These are phyloP conservation scores for Coffea eugenioides DNA, from an alignment of 257 asterid species.

Conservation along the genomic window DNA sequence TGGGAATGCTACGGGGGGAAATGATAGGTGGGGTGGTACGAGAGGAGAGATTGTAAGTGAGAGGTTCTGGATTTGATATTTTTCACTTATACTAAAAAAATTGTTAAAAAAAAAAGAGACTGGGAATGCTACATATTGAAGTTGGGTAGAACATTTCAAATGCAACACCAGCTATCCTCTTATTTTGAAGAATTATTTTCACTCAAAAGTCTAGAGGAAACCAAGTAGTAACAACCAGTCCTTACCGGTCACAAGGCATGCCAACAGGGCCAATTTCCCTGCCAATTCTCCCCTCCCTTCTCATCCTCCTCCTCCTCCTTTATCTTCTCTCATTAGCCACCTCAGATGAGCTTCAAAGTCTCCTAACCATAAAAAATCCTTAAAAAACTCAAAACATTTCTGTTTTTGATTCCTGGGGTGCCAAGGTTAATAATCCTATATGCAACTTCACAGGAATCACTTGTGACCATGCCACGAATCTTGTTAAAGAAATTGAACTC, in stretches of 20 bases:
- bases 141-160: too few species aligned
- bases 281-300: conserved; percentile 15
- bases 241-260: conserved; percentile 17
- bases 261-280: conserved; percentile 30
- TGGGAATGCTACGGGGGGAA: too few species aligned
- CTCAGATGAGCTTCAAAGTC: conserved; percentile 62
- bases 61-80: too few species aligned
- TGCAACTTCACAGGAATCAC: conserved; percentile 63
- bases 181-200: too few species aligned
- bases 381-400: conserved; percentile 35
- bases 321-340: conserved; percentile 35
- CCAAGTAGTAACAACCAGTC: too few species aligned
- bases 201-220: too few species aligned
- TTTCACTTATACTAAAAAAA: too few species aligned
- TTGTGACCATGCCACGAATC: conserved; percentile 41
- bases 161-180: too few species aligned
- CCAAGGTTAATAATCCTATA: background rate
- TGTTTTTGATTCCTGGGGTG: conserved; percentile 62
- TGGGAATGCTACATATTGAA: too few species aligned
- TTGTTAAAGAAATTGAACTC: conserved; percentile 63
- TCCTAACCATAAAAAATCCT: conserved; percentile 52
- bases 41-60: too few species aligned
- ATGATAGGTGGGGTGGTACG: too few species aligned
- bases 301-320: conserved; percentile 19
- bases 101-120: too few species aligned